These are phyloP conservation scores for Gossypium raimondii DNA, from an alignment of 345 rosid genomes.

Conservation along the genomic window DNA sequence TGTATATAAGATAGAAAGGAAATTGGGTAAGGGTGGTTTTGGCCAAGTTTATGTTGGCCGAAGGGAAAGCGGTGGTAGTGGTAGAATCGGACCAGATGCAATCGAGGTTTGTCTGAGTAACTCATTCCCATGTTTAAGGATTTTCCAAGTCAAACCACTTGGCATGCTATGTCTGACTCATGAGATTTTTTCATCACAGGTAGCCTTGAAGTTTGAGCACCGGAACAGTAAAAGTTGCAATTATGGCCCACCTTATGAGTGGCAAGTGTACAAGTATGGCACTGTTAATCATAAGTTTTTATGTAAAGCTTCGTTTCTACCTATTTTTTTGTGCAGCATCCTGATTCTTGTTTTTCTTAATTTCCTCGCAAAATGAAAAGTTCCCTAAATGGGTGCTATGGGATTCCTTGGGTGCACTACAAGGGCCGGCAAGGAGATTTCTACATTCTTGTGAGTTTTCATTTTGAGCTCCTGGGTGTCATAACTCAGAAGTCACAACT, in stretches of 20 bases:
- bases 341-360: background rate
- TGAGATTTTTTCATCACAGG: slow-evolving; percentile 43
- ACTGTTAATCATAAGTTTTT: slow-evolving; percentile 2
- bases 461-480: slow-evolving; percentile 13
- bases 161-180: slow-evolving; percentile 6
- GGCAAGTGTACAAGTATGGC: slow-evolving; percentile 89
- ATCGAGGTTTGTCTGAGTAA: slow-evolving; percentile 47
- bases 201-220: slow-evolving; percentile 94
- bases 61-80: slow-evolving; percentile 63
- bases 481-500: background rate
- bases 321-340: background rate
- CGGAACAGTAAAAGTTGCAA: slow-evolving; percentile 91
- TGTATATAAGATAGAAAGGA: slow-evolving; percentile 70
- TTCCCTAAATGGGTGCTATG: slow-evolving; percentile 71
- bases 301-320: background rate
- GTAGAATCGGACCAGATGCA: slow-evolving; percentile 75
- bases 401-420: slow-evolving; percentile 79
- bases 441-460: slow-evolving; percentile 70
- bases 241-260: slow-evolving; percentile 93
- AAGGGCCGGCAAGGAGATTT: slow-evolving; percentile 96
- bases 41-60: slow-evolving; percentile 97
- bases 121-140: background rate
- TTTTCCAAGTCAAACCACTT: slow-evolving; percentile 9
- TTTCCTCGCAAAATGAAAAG: slow-evolving; percentile 28
- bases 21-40: slow-evolving; percentile 99